phyloP scores from a whole-genome alignment of 805 yeast genomes.

The Kodamaea restingae region DNA sequence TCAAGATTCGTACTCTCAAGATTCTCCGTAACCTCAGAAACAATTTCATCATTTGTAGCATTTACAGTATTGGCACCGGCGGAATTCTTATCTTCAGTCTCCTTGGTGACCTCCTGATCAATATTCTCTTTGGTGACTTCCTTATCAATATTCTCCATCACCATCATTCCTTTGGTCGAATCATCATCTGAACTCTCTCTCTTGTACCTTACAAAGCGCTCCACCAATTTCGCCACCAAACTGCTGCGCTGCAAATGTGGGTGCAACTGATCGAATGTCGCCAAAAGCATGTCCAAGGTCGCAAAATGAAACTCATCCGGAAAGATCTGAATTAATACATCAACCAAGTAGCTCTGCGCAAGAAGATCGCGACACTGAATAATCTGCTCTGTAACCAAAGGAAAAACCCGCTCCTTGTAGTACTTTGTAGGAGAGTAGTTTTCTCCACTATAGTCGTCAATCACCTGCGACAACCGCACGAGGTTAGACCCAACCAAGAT shows the following conservation, averaged over 20 bases:
- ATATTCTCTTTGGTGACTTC: neutral
- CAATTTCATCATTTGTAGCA: no score
- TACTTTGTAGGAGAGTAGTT: constrained; percentile 19
- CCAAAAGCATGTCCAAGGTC: constrained; percentile 63
- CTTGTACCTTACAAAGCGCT: constrained; percentile 57
- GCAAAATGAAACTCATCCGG: constrained; percentile 87
- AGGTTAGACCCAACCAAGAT: constrained; percentile 90
- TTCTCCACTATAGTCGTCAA: constrained; percentile 54
- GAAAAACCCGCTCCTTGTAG: constrained; percentile 57
- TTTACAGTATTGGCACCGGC: no score
- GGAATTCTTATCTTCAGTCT: neutral
- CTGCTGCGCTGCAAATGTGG: constrained; percentile 67
- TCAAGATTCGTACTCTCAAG: neutral
- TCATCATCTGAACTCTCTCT: neutral
- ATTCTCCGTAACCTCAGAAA: neutral
- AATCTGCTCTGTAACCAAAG: constrained; percentile 81
- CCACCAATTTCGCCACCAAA: constrained; percentile 65
- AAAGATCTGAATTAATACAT: constrained; percentile 89
- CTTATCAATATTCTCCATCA: constrained; percentile 12
- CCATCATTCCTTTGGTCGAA: constrained; percentile 20
- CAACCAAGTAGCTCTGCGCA: constrained; percentile 89
- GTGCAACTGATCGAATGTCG: constrained; percentile 60
- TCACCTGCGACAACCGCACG: constrained; percentile 82
- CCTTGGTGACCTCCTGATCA: neutral
- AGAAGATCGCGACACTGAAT: constrained; percentile 87